phyloP scores from a whole-genome alignment of 2,329 filamentous ascomycete genomes.

The Hymenoscyphus fructigenus region DNA sequence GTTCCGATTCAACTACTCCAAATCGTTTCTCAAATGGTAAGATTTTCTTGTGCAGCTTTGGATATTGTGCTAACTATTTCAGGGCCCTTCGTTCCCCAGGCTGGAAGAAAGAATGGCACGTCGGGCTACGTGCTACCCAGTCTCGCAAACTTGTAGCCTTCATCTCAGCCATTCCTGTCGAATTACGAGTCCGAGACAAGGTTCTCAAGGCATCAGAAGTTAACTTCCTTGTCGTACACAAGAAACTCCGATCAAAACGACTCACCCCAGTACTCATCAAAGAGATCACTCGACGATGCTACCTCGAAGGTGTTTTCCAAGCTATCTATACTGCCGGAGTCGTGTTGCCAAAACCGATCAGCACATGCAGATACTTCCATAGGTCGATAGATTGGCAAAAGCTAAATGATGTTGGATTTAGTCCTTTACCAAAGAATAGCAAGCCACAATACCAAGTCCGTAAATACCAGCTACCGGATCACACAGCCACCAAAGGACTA shows the following conservation, averaged over 20 bases:
- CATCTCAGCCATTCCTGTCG: constrained; percentile 89
- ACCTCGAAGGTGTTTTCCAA: constrained; percentile 84
- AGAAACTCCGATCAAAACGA: constrained; percentile 92
- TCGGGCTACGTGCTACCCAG: constrained; percentile 82
- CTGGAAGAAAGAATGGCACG: constrained; percentile 92
- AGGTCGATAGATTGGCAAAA: constrained; percentile 94
- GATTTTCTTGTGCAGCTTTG: constrained; percentile 28
- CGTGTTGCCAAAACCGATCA: constrained; percentile 86
- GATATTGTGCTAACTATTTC: constrained; percentile 24
- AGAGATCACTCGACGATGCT: constrained; percentile 91
- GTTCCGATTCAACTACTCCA: constrained; percentile 96
- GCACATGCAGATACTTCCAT: constrained; percentile 94
- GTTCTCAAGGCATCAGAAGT: constrained; percentile 82
- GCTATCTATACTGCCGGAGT: constrained; percentile 94
- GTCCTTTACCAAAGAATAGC: constrained; percentile 77
- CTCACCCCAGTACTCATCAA: constrained; percentile 94
- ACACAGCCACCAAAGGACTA: constrained; percentile 71
- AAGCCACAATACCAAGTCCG: constrained; percentile 83
- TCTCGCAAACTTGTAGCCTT: constrained; percentile 90
- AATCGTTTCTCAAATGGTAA: constrained; percentile 84
- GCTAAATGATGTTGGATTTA: constrained; percentile 92
- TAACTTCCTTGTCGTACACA: constrained; percentile 98
- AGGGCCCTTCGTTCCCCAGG: constrained; percentile 94
- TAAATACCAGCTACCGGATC: constrained; percentile 78
- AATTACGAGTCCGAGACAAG: constrained; percentile 75